These are phyloP conservation scores for Cyclocybe cylindracea DNA, from an alignment of 768 basidiomycete genomes.

Conservation along the genomic window DNA sequence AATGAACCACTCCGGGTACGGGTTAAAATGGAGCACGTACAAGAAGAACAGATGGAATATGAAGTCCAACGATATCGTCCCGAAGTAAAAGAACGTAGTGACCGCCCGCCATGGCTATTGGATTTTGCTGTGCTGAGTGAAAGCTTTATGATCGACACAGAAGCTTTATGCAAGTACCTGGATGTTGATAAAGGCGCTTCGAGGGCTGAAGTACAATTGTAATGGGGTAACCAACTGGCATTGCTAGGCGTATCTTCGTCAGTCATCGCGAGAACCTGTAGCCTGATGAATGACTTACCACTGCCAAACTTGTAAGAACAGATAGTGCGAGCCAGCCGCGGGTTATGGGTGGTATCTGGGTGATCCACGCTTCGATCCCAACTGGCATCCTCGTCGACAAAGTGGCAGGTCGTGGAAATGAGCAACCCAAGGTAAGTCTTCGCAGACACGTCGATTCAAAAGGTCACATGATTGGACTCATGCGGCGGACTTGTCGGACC, in stretches of 20 bases:
- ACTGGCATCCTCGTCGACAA: conserved; percentile 58
- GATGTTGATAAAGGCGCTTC: conserved; percentile 76
- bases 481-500: too few relatives aligned
- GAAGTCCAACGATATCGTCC: conserved; percentile 89
- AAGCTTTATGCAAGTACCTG: conserved; percentile 52
- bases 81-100: conserved; percentile 97
- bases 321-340: conserved; percentile 82
- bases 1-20: neutral
- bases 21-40: conserved; percentile 48
- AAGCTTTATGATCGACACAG: neutral
- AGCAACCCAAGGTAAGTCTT: too few relatives aligned
- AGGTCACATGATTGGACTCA: too few relatives aligned
- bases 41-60: conserved; percentile 99
- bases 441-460: too few relatives aligned
- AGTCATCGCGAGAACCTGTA: neutral
- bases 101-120: conserved; percentile 80
- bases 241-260: conserved; percentile 57
- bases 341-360: conserved; percentile 90
- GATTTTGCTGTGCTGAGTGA: conserved; percentile 5
- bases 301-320: conserved; percentile 79
- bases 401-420: too few relatives aligned
- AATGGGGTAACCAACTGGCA: conserved; percentile 87
- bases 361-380: conserved; percentile 88
- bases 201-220: conserved; percentile 92
- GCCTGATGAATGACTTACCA: conserved; percentile 60